A percentile compares a stretch with the other conserved stretches of the same genome.
These are phyloP conservation scores for Penstemon newberryi DNA, from an alignment of 257 asterid genomes.

Conservation along the genomic window DNA sequence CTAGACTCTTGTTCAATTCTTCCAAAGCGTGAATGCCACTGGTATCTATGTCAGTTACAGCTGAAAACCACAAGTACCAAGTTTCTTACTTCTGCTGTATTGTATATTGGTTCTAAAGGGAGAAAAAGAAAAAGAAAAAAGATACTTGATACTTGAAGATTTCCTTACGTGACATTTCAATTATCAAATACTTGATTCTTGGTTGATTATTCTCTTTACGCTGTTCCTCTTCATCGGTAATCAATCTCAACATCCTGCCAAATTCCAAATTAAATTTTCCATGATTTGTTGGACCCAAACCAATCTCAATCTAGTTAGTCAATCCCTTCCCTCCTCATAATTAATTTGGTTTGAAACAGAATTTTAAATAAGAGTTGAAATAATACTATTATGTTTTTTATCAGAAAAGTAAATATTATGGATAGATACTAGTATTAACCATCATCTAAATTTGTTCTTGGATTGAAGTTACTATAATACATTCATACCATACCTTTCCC, in stretches of 20 bases:
- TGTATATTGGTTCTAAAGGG: no score
- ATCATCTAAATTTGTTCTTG: background rate
- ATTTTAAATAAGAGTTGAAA: no score
- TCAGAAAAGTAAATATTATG: no score
- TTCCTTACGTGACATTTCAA: conserved; percentile 62
- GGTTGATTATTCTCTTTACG: conserved; percentile 28
- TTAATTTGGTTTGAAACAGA: no score
- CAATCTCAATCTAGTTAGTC: no score
- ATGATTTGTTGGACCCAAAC: no score
- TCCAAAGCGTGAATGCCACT: conserved; percentile 86
- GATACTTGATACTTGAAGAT: background rate
- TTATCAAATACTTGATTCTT: conserved; percentile 48
- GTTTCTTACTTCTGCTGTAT: background rate
- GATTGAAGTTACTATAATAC: background rate
- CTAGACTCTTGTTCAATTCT: conserved; percentile 58
- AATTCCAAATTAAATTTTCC: background rate
- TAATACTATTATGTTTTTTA: no score
- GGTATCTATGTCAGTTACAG: conserved; percentile 88
- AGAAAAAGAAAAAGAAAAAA: no score
- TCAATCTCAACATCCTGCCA: conserved; percentile 55
- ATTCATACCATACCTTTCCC: conserved; percentile 53
- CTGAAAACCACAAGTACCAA: conserved; percentile 38
- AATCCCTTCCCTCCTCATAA: no score
- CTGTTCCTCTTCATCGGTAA: conserved; percentile 65
- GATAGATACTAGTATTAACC: background rate